Conservation (phyloP, 78 protist species). For the Dictyostelium brefeldianum region DNA sequence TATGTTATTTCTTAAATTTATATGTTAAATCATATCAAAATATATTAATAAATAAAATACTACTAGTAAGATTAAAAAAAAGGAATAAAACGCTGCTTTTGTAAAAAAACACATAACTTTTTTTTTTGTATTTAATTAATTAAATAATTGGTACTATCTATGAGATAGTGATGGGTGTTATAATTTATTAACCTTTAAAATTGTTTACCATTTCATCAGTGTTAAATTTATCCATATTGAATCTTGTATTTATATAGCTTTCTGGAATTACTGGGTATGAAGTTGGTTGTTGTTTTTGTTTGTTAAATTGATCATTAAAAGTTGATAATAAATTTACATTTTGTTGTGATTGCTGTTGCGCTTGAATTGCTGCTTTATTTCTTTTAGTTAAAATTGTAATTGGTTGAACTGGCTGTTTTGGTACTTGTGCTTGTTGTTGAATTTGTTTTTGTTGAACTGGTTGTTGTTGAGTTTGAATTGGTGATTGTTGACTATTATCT, state of each 20-base stretch:
- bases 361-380: neutral
- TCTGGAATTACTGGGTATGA: constrained; percentile 18
- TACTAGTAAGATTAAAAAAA: too few relatives aligned
- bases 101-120: too few relatives aligned
- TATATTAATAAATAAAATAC: too few relatives aligned
- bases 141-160: too few relatives aligned
- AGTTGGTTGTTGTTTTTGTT: neutral
- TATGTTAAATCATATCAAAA: too few relatives aligned
- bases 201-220: neutral
- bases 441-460: neutral
- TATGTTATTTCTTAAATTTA: too few relatives aligned
- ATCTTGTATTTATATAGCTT: neutral
- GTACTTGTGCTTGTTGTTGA: neutral
- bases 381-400: constrained; percentile 6
- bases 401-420: constrained; percentile 13
- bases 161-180: too few relatives aligned
- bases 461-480: neutral
- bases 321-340: neutral
- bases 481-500: neutral
- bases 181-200: neutral
- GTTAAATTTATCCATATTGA: constrained; percentile 16
- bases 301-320: constrained; percentile 18
- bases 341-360: neutral
- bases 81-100: too few relatives aligned
- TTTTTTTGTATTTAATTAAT: too few relatives aligned